Conservation (phyloP, 2,329 filamentous ascomycete genomes). For the Claviceps sp. region DNA sequence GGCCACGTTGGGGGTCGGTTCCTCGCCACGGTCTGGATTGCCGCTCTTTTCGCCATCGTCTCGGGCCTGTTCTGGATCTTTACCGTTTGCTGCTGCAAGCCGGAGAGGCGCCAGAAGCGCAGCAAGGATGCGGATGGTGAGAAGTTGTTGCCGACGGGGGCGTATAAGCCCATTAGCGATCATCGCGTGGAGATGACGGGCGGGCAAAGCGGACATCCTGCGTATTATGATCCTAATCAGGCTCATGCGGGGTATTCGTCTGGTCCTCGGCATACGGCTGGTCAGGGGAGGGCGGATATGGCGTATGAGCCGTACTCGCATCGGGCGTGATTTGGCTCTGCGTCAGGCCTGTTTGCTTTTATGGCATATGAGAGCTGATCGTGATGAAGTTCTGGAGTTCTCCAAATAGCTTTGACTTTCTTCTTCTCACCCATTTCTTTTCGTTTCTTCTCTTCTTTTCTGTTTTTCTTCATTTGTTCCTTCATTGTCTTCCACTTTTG, state of each 20-base stretch:
- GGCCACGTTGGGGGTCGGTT: conserved; percentile 54
- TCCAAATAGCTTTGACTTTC: too few relatives aligned
- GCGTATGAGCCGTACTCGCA: conserved; percentile 55
- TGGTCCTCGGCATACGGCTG: conserved; percentile 25
- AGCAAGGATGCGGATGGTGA: conserved; percentile 27
- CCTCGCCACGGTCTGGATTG: conserved; percentile 65
- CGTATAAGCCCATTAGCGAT: conserved; percentile 22
- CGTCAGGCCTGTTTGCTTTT: not conserved
- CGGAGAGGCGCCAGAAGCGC: conserved; percentile 20
- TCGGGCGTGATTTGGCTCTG: conserved; percentile 29
- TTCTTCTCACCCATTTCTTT: too few relatives aligned
- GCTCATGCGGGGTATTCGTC: conserved; percentile 2
- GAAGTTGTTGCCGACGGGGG: conserved; percentile 34
- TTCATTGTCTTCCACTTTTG: not conserved
- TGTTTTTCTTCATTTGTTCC: not conserved
- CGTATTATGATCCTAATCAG: conserved; percentile 24
- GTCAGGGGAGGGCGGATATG: conserved; percentile 32
- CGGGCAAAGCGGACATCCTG: conserved; percentile 6
- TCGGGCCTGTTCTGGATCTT: conserved; percentile 84
- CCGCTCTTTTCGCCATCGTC: conserved; percentile 60
- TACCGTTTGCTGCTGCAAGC: conserved; percentile 81
- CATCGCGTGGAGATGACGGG: conserved; percentile 23
- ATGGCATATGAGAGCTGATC: too few relatives aligned
- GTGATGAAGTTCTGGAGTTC: too few relatives aligned
- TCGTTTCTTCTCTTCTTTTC: not conserved